Evolutionary conservation across 805 yeast genomes (phyloP), one percentile per base, ranked within the genome.

Genomic region (Candida easanensis): DNA sequence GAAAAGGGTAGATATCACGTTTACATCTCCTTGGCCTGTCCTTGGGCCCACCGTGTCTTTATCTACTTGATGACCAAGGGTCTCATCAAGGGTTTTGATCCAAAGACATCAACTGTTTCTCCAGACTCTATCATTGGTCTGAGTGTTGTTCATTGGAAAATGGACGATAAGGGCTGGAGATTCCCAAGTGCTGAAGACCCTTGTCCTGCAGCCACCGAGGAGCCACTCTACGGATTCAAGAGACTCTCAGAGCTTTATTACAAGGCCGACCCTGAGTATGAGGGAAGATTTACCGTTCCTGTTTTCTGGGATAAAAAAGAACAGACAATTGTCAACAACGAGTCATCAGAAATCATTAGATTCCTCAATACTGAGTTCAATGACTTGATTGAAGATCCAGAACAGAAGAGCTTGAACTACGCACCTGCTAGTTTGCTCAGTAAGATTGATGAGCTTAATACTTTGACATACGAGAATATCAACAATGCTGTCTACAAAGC

Each of bases 401-500:
- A 66, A 9, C 65, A 77, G 49, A 74, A 77, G 31, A 58, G 65
- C 7, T 54, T 84, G 18, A 79, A 85, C 61, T 68, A 82, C 48
- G 82, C 82, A 49, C 97, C 97, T 20, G 60, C 63, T 5, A 60
- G 63, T 1, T 64, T 81, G 50, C 70, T 72, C 50, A 41, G 61
- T 0, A 63, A 80, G 49, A 87, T 90, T 56, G 95, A 90, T 58
- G 88, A 77, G 42, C 58, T 88, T 52, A 89, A 93, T 58, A 74
- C 70, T 15, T 84, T 95, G 90, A 77, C 87, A 31, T 90, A 90
- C 63, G 86, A 84, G 57, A 77, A 75, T 56, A 84, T 91, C 63
- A 89, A 90, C 73, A 88, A 86, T 59, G 97, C 96, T 31, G 97
- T 90, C 32, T 91, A 91, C 73, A 91, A 88, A 67, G 53, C 93